Conservation (phyloP, 768 basidiomycete genomes). For the Naganishia onofrii region DNA sequence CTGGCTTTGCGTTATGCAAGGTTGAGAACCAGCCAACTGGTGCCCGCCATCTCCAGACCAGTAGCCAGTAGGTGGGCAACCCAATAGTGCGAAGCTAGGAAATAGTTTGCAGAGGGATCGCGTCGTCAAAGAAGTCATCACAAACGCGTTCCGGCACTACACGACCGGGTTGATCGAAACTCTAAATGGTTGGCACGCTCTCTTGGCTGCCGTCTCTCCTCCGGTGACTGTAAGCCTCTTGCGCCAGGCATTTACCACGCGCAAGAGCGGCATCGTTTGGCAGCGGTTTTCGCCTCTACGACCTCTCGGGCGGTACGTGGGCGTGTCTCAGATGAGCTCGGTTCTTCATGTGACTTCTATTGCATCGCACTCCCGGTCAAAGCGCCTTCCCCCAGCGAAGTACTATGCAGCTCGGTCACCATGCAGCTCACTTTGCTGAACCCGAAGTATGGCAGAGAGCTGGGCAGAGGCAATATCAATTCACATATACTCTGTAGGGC, state of each 20-base stretch:
- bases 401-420: too few relatives aligned
- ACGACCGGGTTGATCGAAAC: conserved; percentile 3
- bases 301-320: background rate
- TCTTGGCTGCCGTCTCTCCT: too few relatives aligned
- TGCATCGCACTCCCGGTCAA: background rate
- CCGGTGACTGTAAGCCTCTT: background rate
- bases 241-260: background rate
- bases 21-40: background rate
- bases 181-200: background rate
- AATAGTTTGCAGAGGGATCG: background rate
- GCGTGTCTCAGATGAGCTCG: background rate
- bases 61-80: background rate
- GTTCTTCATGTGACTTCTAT: background rate
- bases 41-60: background rate
- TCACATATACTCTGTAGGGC: too few relatives aligned
- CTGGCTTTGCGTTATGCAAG: background rate
- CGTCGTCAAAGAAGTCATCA: background rate
- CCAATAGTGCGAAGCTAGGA: background rate
- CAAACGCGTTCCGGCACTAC: background rate
- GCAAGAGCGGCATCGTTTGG: background rate
- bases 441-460: too few relatives aligned
- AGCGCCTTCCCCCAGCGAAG: too few relatives aligned
- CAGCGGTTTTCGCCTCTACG: background rate
- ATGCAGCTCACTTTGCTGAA: too few relatives aligned
- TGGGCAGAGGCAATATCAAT: too few relatives aligned